phyloP scores from a whole-genome alignment of 1,284 basidiomycete genomes.

The Cutaneotrichosporon cyanovorans region DNA sequence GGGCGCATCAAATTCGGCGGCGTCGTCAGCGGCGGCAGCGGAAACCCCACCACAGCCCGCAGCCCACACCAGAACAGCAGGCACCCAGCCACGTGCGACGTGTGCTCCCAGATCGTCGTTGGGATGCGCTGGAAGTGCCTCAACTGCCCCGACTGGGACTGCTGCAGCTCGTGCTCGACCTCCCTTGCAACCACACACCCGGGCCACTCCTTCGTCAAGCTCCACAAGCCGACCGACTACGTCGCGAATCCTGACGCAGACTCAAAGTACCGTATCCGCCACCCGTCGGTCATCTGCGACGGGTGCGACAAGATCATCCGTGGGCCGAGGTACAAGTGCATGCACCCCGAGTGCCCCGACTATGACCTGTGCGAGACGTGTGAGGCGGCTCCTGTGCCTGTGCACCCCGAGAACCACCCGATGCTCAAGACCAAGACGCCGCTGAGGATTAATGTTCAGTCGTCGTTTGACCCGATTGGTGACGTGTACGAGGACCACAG shows the following conservation, averaged over 20 bases:
- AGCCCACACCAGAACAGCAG: slow-evolving; percentile 11
- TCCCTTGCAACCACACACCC: slow-evolving; percentile 65
- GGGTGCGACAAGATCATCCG: slow-evolving; percentile 36
- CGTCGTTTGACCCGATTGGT: slow-evolving; percentile 20
- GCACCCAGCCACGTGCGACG: slow-evolving; percentile 40
- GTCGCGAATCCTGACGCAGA: slow-evolving; percentile 18
- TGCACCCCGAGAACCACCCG: slow-evolving; percentile 67
- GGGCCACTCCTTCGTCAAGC: slow-evolving; percentile 63
- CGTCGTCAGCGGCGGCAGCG: too few relatives aligned
- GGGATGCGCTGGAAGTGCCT: slow-evolving; percentile 45
- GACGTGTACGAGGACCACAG: slow-evolving; percentile 18
- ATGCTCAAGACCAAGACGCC: slow-evolving; percentile 64
- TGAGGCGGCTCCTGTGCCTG: slow-evolving; percentile 68
- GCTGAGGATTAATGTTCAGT: slow-evolving; percentile 29
- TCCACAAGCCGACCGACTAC: slow-evolving; percentile 53
- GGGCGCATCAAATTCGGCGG: slow-evolving; percentile 32
- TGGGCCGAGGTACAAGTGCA: slow-evolving; percentile 55
- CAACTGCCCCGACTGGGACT: slow-evolving; percentile 48
- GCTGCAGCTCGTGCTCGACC: slow-evolving; percentile 62
- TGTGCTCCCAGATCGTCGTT: slow-evolving; percentile 35
- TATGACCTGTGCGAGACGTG: slow-evolving; percentile 76
- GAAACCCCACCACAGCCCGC: slow-evolving; percentile 13
- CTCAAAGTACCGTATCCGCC: slow-evolving; percentile 49
- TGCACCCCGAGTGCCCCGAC: slow-evolving; percentile 67
- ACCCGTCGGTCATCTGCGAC: slow-evolving; percentile 39